Conservation (phyloP, 495 filamentous ascomycete genomes). For the Chaetomium fimeti region DNA sequence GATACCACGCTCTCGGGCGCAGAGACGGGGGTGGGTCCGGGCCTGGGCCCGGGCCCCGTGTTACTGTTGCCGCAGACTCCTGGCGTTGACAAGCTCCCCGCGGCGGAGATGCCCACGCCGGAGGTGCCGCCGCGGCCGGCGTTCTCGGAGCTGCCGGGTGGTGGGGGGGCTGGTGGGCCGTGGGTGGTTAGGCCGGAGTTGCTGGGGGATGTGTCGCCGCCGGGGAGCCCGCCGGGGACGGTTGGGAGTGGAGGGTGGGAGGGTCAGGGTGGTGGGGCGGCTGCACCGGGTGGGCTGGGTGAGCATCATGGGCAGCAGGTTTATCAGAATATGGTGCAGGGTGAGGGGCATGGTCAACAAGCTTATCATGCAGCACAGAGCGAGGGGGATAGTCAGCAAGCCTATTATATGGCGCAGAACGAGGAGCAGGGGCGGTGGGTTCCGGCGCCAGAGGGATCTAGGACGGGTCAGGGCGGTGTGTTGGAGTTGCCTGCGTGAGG, state of each 20-base stretch:
- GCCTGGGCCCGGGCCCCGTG: not conserved
- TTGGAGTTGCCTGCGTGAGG: not conserved
- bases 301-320: not conserved
- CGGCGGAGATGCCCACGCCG: constrained; percentile 12
- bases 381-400: not conserved
- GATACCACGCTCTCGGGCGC: not conserved
- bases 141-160: not conserved
- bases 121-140: not conserved
- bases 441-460: not conserved
- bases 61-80: not conserved
- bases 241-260: not conserved
- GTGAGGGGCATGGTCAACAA: too few relatives aligned
- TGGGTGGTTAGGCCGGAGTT: constrained; percentile 4
- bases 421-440: not conserved
- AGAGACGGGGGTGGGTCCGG: not conserved
- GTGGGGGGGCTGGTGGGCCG: not conserved
- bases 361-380: too few relatives aligned
- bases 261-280: not conserved
- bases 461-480: not conserved
- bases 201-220: constrained; percentile 5
- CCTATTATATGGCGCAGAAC: not conserved
- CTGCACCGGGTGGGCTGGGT: not conserved
- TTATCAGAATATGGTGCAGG: too few relatives aligned
- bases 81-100: too few relatives aligned
- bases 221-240: not conserved